phyloP scores from a whole-genome alignment of 1,139 yeast species.

The Oligophagozyma castellii region DNA sequence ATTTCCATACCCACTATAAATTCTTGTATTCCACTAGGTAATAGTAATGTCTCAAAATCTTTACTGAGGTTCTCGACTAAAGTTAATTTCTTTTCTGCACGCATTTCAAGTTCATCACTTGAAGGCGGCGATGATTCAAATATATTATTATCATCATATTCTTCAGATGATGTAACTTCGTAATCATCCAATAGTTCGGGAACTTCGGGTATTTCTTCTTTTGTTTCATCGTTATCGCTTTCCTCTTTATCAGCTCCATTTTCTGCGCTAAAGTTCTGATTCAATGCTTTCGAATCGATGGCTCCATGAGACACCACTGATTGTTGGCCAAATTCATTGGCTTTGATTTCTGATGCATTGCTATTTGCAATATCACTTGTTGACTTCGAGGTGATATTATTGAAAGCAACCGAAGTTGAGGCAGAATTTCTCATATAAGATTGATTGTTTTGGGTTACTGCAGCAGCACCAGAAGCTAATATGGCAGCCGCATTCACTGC shows the following conservation, averaged over 20 bases:
- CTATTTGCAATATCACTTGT: neutral
- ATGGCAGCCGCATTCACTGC: constrained; percentile 13
- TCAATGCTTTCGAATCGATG: too few relatives aligned
- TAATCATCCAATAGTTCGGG: too few relatives aligned
- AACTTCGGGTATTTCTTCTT: too few relatives aligned
- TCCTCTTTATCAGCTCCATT: constrained; percentile 6
- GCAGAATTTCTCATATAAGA: constrained; percentile 5
- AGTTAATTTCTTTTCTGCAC: too few relatives aligned
- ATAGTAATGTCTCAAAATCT: constrained; percentile 30
- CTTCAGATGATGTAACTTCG: too few relatives aligned
- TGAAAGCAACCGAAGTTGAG: neutral
- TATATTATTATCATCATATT: too few relatives aligned
- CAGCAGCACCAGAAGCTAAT: constrained; percentile 19
- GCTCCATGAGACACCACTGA: too few relatives aligned
- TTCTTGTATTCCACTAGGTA: constrained; percentile 68
- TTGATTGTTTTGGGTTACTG: constrained; percentile 14
- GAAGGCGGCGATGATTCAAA: too few relatives aligned
- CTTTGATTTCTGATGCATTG: constrained; percentile 1
- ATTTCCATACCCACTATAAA: constrained; percentile 23
- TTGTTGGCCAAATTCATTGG: constrained; percentile 6
- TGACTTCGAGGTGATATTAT: neutral
- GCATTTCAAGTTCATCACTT: too few relatives aligned
- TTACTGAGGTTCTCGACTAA: too few relatives aligned
- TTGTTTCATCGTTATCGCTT: constrained; percentile 6
- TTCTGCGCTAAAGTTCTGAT: too few relatives aligned